phyloP scores from a whole-genome alignment of 129 eudicot species.

The Helianthus annuus region DNA sequence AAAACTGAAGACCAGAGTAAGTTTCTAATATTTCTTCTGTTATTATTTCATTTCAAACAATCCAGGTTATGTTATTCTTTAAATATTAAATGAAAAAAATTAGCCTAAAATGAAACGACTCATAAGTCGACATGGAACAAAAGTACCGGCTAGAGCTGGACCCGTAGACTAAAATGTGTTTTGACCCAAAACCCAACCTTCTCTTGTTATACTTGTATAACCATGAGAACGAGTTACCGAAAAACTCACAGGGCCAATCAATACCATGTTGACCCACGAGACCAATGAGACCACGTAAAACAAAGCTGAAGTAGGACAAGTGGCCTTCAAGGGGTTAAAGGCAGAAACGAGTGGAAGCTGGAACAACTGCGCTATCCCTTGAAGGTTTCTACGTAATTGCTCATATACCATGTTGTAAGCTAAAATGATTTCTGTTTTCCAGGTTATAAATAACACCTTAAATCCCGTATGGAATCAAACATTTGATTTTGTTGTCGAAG shows the following conservation, averaged over 20 bases:
- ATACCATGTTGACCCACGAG: too few species aligned
- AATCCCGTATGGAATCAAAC: constrained; percentile 98
- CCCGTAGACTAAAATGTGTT: too few species aligned
- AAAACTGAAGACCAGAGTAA: constrained; percentile 81
- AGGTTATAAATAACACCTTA: constrained; percentile 81
- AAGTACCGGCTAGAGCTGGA: too few species aligned
- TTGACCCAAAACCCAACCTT: too few species aligned
- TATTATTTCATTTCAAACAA: background rate
- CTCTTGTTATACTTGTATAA: too few species aligned
- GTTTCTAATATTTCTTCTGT: background rate
- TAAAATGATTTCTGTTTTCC: constrained; percentile 20
- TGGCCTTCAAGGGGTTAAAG: too few species aligned
- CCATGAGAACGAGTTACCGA: too few species aligned
- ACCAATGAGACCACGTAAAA: too few species aligned
- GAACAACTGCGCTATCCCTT: background rate
- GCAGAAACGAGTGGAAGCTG: too few species aligned
- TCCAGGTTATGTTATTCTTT: background rate
- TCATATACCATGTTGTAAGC: constrained; percentile 2
- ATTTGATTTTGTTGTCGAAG: constrained; percentile 95
- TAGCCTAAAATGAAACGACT: background rate
- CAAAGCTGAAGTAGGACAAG: too few species aligned
- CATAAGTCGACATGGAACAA: background rate
- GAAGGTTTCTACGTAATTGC: background rate
- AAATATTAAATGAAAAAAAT: background rate
- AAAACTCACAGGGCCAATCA: too few species aligned